Evolutionary conservation across 257 asterid species (phyloP).

Genomic region (Nicotiana otophora): DNA sequence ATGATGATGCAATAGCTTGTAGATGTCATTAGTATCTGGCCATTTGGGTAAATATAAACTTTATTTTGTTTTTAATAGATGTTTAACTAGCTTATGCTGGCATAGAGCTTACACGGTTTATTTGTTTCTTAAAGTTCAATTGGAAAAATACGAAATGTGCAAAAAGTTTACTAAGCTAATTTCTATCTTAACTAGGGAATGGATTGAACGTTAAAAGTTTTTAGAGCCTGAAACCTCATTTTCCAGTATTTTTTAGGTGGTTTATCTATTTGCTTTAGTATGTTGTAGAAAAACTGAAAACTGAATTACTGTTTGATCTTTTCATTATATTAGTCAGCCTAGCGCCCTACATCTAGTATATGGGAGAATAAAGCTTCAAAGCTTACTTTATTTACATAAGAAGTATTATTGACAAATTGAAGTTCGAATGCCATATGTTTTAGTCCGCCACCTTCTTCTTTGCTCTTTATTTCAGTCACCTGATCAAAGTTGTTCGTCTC

Average conservation of each 20-base stretch:
- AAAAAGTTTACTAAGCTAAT: not conserved
- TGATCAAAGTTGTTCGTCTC: not conserved
- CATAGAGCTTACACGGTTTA: not conserved
- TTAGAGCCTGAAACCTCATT: not conserved
- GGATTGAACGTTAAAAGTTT: not conserved
- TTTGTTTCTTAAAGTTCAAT: slow-evolving; percentile 1
- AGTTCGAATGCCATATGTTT: not conserved
- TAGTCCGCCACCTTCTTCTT: not conserved
- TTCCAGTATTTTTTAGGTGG: not conserved
- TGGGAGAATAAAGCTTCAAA: not conserved
- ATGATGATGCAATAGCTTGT: not conserved
- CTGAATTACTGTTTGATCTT: not conserved
- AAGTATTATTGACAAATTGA: not conserved
- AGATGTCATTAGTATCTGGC: not conserved
- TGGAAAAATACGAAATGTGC: not conserved
- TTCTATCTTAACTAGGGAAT: not conserved
- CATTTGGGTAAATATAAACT: not conserved
- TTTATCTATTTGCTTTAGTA: not conserved
- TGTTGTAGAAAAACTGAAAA: not conserved
- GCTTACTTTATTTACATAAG: not conserved
- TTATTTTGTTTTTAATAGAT: not conserved
- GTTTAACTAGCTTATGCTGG: not conserved
- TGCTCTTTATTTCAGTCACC: not conserved
- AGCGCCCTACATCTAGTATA: not conserved
- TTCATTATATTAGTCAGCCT: not conserved